A percentile compares a stretch with the other conserved stretches of the same genome.
phyloP scores from a whole-genome alignment of 2,329 filamentous ascomycete genomes.

The Alternaria hordeiaustralica region DNA sequence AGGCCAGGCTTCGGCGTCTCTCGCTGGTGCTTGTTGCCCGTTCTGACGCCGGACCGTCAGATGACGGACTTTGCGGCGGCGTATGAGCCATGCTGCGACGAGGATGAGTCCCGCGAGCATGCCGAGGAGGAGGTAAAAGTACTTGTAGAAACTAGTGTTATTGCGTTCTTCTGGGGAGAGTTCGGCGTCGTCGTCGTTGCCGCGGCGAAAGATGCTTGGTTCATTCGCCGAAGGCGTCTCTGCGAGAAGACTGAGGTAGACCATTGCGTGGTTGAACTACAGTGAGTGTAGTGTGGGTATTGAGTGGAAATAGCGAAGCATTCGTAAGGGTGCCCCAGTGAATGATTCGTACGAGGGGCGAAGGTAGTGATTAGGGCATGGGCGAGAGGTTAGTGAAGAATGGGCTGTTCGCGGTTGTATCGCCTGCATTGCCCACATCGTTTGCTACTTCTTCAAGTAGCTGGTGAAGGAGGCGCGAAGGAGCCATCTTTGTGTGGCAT shows the following conservation, averaged over 20 bases:
- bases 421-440: not conserved
- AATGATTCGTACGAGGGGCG: not conserved
- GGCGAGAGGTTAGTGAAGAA: not conserved
- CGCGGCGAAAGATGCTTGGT: not conserved
- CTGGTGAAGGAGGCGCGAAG: not conserved
- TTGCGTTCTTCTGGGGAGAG: not conserved
- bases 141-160: conserved; percentile 45
- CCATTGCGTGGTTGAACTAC: not conserved
- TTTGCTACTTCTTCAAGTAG: not conserved
- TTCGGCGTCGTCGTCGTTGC: not conserved
- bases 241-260: not conserved
- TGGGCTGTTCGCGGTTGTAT: not conserved
- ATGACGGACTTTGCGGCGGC: conserved; percentile 51
- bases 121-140: conserved; percentile 65
- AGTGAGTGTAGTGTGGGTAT: not conserved
- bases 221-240: not conserved
- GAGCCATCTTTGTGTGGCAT: not conserved
- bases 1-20: conserved; percentile 46
- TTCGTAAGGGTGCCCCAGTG: not conserved
- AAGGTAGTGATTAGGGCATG: not conserved
- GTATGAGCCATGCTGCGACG: conserved; percentile 52
- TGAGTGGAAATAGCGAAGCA: not conserved
- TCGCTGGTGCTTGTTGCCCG: conserved; percentile 44
- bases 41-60: conserved; percentile 33
- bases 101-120: conserved; percentile 56